These are phyloP conservation scores for Cronartium quercuum DNA, from an alignment of 1,284 basidiomycete genomes.

Conservation along the genomic window DNA sequence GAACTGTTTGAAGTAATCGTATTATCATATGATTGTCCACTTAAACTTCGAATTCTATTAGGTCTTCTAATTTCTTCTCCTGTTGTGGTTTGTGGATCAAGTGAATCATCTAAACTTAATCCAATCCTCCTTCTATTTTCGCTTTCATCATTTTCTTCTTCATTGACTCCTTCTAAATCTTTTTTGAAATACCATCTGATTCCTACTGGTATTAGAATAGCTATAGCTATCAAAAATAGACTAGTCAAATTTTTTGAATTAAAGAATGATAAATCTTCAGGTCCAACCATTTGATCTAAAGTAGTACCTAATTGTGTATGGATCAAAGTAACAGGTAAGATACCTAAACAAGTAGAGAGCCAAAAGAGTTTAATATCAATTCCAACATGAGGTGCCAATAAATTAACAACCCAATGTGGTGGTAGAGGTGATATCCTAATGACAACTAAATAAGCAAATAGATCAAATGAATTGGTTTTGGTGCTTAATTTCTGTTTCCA, in stretches of 20 bases:
- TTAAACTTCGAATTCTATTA: slow-evolving; percentile 6
- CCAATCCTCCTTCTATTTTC: background rate
- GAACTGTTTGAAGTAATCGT: background rate
- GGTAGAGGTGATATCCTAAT: slow-evolving; percentile 77
- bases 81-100: background rate
- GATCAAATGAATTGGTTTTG: slow-evolving; percentile 15
- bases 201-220: slow-evolving; percentile 10
- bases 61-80: background rate
- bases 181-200: slow-evolving; percentile 29
- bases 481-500: slow-evolving; percentile 7
- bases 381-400: slow-evolving; percentile 86
- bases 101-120: slow-evolving; percentile 1
- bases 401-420: slow-evolving; percentile 93
- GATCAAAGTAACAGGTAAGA: slow-evolving; percentile 84
- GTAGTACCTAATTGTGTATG: slow-evolving; percentile 86
- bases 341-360: slow-evolving; percentile 81
- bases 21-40: slow-evolving; percentile 4
- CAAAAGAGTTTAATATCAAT: slow-evolving; percentile 80
- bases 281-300: slow-evolving; percentile 54
- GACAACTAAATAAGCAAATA: slow-evolving; percentile 17
- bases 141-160: background rate
- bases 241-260: slow-evolving; percentile 21
- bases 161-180: slow-evolving; percentile 1
- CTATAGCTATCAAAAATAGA: slow-evolving; percentile 8
- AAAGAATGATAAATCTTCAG: slow-evolving; percentile 26